These are phyloP conservation scores for Pythium utonaiense DNA, from an alignment of 352 stramenopile genomes.

Conservation along the genomic window DNA sequence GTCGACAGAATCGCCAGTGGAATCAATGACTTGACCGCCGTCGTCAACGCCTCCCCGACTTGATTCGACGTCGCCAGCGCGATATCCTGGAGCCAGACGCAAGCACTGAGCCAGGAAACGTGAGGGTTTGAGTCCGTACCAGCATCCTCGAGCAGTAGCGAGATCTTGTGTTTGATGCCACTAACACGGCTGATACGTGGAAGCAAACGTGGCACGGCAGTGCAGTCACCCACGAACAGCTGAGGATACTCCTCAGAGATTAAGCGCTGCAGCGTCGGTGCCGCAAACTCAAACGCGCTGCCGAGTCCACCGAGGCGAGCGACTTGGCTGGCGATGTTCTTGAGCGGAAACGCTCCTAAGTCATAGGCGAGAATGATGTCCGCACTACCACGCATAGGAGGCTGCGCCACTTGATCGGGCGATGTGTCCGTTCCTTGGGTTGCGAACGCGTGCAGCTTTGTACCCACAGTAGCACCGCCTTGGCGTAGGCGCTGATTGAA, in stretches of 20 bases:
- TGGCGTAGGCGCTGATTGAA: constrained; percentile 68
- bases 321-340: constrained; percentile 33
- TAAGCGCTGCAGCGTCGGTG: constrained; percentile 45
- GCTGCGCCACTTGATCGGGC: background rate
- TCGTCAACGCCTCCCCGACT: background rate
- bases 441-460: constrained; percentile 47
- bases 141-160: constrained; percentile 4
- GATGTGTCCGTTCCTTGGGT: constrained; percentile 14
- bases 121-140: background rate
- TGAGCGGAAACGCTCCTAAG: constrained; percentile 30
- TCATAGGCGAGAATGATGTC: constrained; percentile 57
- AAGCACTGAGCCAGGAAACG: constrained; percentile 11
- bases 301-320: constrained; percentile 31
- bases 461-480: constrained; percentile 44
- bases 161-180: constrained; percentile 5
- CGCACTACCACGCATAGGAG: constrained; percentile 16
- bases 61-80: background rate
- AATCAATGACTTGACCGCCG: background rate
- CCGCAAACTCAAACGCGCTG: constrained; percentile 47
- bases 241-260: constrained; percentile 52
- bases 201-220: background rate
- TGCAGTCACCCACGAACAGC: background rate
- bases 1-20: constrained; percentile 13
- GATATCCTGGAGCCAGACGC: constrained; percentile 4
- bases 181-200: constrained; percentile 3